Evolutionary conservation across 371 early-diverging fungal genomes (phyloP).

Genomic region (Zopfochytrium polystomum): DNA sequence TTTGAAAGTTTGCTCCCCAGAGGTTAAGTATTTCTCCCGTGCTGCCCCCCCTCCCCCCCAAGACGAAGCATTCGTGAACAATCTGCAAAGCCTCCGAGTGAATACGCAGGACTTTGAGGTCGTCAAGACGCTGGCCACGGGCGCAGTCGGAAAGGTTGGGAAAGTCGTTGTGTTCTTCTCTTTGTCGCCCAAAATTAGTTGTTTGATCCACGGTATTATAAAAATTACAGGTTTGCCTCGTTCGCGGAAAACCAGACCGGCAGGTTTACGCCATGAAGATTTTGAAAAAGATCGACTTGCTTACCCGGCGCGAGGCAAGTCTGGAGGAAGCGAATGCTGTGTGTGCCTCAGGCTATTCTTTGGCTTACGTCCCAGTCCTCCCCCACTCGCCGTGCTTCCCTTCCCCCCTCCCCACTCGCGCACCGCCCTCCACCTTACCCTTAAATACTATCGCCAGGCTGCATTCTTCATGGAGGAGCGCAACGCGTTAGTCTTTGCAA

Average conservation of each 20-base stretch:
- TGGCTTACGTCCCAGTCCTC: not conserved
- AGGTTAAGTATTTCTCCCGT: not conserved
- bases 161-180: not conserved
- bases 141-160: conserved; percentile 86
- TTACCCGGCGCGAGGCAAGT: conserved; percentile 73
- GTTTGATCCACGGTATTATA: not conserved
- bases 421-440: not conserved
- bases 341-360: too few species aligned
- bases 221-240: conserved; percentile 63
- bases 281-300: conserved; percentile 79
- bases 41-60: conserved; percentile 2
- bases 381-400: not conserved
- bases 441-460: conserved; percentile 48
- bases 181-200: conserved; percentile 5
- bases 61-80: conserved; percentile 62
- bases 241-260: conserved; percentile 63
- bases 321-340: not conserved
- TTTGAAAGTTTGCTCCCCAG: not conserved
- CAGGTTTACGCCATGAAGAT: conserved; percentile 94
- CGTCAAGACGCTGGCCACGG: conserved; percentile 81
- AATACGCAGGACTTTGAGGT: conserved; percentile 84
- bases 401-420: not conserved
- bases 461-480: conserved; percentile 89
- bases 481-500: conserved; percentile 69
- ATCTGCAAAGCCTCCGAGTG: conserved; percentile 60